Evolutionary conservation across 2,329 filamentous ascomycete species (phyloP).

Genomic region (Lithohypha guttulata): DNA sequence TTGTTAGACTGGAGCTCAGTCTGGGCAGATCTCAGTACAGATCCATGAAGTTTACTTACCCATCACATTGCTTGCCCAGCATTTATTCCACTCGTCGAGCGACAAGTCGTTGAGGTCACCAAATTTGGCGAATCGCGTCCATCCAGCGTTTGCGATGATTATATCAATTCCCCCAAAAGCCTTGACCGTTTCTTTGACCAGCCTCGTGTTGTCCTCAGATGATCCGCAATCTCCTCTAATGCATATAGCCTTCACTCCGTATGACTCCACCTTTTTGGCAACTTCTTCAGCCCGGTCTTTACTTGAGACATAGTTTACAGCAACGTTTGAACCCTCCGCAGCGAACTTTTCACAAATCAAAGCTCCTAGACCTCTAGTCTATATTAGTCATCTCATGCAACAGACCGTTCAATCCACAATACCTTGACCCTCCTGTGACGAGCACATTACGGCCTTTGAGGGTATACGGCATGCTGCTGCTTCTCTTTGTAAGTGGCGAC

Average conservation of each 20-base stretch:
- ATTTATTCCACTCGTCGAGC: conserved; percentile 56
- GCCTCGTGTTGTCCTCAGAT: conserved; percentile 46
- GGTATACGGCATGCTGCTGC: conserved; percentile 60
- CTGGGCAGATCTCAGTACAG: too few relatives aligned
- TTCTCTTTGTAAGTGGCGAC: too few relatives aligned
- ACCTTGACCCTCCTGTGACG: conserved; percentile 55
- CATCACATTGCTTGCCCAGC: conserved; percentile 54
- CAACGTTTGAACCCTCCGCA: conserved; percentile 54
- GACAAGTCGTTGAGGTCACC: conserved; percentile 46
- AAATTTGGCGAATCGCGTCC: conserved; percentile 50
- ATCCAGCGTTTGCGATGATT: conserved; percentile 64
- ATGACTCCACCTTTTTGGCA: conserved; percentile 44
- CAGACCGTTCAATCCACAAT: conserved; percentile 21
- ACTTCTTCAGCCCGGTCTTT: conserved; percentile 49
- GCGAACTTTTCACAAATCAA: conserved; percentile 58
- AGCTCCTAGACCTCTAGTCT: conserved; percentile 58
- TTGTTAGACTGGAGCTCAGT: too few relatives aligned
- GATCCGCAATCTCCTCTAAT: conserved; percentile 58
- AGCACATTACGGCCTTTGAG: conserved; percentile 52
- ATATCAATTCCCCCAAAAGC: conserved; percentile 63
- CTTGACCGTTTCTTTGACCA: conserved; percentile 49
- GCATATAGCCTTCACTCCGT: conserved; percentile 42
- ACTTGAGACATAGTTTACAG: conserved; percentile 62
- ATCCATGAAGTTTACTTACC: too few relatives aligned
- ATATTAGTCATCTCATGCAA: conserved; percentile 6